These are phyloP conservation scores for Fraxinus baroniana DNA, from an alignment of 305 asterid genomes.

Conservation along the genomic window DNA sequence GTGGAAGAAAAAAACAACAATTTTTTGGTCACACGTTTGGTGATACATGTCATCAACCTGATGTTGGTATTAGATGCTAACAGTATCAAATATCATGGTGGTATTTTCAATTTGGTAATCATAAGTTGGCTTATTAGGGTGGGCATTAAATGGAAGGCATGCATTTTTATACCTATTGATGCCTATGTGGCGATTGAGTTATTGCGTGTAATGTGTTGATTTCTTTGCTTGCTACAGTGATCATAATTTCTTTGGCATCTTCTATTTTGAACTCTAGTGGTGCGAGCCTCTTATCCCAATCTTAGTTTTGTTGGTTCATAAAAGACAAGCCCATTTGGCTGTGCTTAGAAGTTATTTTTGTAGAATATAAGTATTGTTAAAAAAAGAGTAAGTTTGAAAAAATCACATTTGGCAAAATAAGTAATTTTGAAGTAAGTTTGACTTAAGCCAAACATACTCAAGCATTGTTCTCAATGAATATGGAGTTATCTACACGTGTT, in stretches of 20 bases:
- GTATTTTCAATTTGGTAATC: neutral
- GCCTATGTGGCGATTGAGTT: neutral
- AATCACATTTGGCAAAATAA: neutral
- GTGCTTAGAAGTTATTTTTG: neutral
- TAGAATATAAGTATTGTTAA: neutral
- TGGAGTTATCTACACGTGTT: neutral
- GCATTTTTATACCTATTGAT: neutral
- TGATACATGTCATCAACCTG: neutral
- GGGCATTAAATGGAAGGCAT: neutral
- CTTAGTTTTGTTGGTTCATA: neutral
- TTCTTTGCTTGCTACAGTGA: neutral
- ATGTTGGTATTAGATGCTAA: neutral
- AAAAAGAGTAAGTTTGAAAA: neutral
- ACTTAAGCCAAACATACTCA: neutral
- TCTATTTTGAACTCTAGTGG: neutral
- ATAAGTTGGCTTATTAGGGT: slow-evolving; percentile 1
- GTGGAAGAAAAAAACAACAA: slow-evolving; percentile 1
- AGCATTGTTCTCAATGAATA: neutral
- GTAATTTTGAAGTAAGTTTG: neutral
- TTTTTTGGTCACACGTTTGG: neutral
- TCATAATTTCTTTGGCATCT: neutral
- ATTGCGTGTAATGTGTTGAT: neutral
- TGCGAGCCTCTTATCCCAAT: neutral
- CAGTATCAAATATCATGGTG: neutral
- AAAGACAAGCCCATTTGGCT: neutral